Percentiles rank a stretch among this genome's conserved stretches.
phyloP scores from a whole-genome alignment of 2,329 filamentous ascomycete genomes.

The Pyrenophora graminea region DNA sequence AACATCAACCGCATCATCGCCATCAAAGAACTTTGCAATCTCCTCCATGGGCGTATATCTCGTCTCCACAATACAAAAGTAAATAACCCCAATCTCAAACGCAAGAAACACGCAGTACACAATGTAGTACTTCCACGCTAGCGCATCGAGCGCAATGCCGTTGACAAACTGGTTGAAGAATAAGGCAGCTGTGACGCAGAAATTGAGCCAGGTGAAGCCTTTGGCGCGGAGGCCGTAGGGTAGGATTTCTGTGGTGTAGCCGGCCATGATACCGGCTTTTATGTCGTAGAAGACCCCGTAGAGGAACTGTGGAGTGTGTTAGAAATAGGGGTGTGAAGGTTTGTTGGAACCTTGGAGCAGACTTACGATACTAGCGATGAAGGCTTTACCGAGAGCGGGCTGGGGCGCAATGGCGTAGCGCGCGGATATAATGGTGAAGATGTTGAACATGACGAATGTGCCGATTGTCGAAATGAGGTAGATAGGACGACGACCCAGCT shows the following conservation, averaged over 20 bases:
- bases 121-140: constrained; percentile 27
- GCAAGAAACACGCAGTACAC: constrained; percentile 26
- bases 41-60: constrained; percentile 21
- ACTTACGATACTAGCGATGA: constrained; percentile 13
- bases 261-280: constrained; percentile 18
- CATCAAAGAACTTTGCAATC: constrained; percentile 23
- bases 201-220: constrained; percentile 12
- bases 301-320: constrained; percentile 3
- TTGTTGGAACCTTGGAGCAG: no score
- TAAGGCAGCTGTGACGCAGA: constrained; percentile 14
- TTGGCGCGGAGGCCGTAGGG: constrained; percentile 34
- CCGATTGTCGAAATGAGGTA: constrained; percentile 50
- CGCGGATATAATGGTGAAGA: constrained; percentile 47
- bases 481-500: constrained; percentile 49
- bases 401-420: constrained; percentile 10
- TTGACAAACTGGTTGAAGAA: constrained; percentile 23
- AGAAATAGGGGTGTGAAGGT: no score
- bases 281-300: constrained; percentile 19
- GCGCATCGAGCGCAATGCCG: constrained; percentile 22
- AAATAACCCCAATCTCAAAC: constrained; percentile 14
- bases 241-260: constrained; percentile 41
- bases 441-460: constrained; percentile 50
- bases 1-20: constrained; percentile 18
- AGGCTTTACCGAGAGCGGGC: constrained; percentile 5
- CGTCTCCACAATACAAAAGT: constrained; percentile 25